Conservation (phyloP, 305 asterid genomes). For the Striga hermonthica region DNA sequence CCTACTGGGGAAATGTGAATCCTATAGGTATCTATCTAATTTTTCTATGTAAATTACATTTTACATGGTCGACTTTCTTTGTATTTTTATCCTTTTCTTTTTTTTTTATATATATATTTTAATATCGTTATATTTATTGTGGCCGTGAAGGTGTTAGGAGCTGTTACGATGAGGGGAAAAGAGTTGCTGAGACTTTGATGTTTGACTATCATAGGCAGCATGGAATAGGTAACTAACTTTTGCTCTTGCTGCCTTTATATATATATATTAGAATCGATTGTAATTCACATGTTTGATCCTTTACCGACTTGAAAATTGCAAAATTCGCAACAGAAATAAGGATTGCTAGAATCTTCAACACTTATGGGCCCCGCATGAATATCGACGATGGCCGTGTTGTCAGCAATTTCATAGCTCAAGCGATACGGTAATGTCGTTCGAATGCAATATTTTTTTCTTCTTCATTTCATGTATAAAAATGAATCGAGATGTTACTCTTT, state of each 20-base stretch:
- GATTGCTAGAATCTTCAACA: conserved; percentile 76
- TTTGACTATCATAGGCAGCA: conserved; percentile 96
- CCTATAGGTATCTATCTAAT: conserved; percentile 68
- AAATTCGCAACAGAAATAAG: conserved; percentile 50
- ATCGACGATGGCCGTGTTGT: conserved; percentile 78
- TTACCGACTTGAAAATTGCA: conserved; percentile 14
- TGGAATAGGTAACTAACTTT: conserved; percentile 58
- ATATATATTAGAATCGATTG: not conserved
- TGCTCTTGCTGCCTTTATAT: not conserved
- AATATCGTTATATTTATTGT: not conserved
- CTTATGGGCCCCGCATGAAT: conserved; percentile 86
- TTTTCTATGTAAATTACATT: too few relatives aligned
- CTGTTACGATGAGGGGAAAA: conserved; percentile 91
- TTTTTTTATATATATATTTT: too few relatives aligned
- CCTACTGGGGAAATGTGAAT: conserved; percentile 97
- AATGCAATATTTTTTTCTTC: not conserved
- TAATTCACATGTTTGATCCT: conserved; percentile 15
- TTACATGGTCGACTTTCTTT: too few relatives aligned
- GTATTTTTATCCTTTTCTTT: too few relatives aligned
- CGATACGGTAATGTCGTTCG: conserved; percentile 40
- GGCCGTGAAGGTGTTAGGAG: conserved; percentile 77
- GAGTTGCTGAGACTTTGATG: conserved; percentile 96
- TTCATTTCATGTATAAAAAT: too few relatives aligned
- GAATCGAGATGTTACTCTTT: not conserved
- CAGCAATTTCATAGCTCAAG: conserved; percentile 93